phyloP scores from a whole-genome alignment of 495 filamentous ascomycete genomes.

The Letharia lupina region DNA sequence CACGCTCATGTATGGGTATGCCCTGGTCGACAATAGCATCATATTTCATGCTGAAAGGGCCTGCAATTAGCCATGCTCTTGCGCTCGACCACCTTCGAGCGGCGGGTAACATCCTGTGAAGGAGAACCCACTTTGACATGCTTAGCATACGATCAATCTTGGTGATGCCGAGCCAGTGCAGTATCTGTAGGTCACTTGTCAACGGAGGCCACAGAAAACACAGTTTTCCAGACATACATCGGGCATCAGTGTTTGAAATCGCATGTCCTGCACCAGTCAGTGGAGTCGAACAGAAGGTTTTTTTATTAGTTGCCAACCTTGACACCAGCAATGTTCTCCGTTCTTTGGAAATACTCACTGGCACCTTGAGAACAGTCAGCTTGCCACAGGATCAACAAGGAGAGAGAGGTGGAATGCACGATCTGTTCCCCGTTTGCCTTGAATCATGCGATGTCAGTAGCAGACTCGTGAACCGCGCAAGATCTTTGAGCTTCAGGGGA shows the following conservation, averaged over 20 bases:
- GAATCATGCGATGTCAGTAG: conserved; percentile 15
- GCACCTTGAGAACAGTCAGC: conserved; percentile 44
- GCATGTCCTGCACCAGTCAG: conserved; percentile 56
- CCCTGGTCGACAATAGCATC: conserved; percentile 96
- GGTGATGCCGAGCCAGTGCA: conserved; percentile 97
- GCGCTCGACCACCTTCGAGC: background rate
- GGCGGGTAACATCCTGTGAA: conserved; percentile 11
- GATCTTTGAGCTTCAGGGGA: background rate
- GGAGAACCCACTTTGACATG: conserved; percentile 77
- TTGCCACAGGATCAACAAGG: background rate
- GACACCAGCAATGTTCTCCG: conserved; percentile 94
- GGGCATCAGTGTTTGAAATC: conserved; percentile 99
- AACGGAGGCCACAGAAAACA: conserved; percentile 19
- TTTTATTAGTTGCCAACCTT: conserved; percentile 35
- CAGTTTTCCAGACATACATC: conserved; percentile 39
- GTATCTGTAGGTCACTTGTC: conserved; percentile 44
- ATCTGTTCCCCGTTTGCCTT: conserved; percentile 27
- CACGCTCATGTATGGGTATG: conserved; percentile 85
- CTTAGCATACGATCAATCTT: conserved; percentile 98
- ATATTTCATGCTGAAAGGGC: conserved; percentile 76
- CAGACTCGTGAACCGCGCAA: background rate
- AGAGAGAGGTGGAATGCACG: conserved; percentile 12
- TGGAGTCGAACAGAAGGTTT: conserved; percentile 16
- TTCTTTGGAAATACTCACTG: conserved; percentile 95
- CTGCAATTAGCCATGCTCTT: background rate